Evolutionary conservation across 805 yeast species (phyloP).

Genomic region (Ascoidea asiatica): DNA sequence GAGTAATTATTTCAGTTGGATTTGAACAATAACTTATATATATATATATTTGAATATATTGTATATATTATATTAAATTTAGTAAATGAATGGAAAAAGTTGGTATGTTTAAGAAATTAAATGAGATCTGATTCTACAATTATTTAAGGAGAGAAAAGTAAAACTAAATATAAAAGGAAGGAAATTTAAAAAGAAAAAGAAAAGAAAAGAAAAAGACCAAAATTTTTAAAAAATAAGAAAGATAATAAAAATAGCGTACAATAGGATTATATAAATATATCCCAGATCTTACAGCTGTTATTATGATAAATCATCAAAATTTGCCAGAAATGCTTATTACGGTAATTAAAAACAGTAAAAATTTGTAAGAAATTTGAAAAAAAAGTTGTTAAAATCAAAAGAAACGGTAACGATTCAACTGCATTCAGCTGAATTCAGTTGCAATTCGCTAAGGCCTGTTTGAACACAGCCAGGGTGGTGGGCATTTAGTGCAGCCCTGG

Average conservation of each 20-base stretch:
- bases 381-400: background rate
- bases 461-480: no score
- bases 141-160: background rate
- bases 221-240: no score
- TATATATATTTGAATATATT: no score
- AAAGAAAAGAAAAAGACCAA: background rate
- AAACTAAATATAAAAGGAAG: background rate
- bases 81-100: background rate
- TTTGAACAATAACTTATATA: no score
- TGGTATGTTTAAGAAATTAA: background rate
- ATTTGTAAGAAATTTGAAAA: conserved; percentile 7
- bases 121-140: no score
- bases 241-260: background rate
- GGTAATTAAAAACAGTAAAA: background rate
- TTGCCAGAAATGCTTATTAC: background rate
- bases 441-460: no score
- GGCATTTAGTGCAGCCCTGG: no score
- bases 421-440: no score
- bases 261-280: background rate
- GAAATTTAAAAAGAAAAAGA: background rate
- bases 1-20: no score
- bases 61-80: no score
- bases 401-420: no score
- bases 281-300: background rate
- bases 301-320: background rate